Evolutionary conservation across 257 asterid species (phyloP), one percentile per base, ranked within the genome.

Genomic region (Capsicum baccatum): DNA sequence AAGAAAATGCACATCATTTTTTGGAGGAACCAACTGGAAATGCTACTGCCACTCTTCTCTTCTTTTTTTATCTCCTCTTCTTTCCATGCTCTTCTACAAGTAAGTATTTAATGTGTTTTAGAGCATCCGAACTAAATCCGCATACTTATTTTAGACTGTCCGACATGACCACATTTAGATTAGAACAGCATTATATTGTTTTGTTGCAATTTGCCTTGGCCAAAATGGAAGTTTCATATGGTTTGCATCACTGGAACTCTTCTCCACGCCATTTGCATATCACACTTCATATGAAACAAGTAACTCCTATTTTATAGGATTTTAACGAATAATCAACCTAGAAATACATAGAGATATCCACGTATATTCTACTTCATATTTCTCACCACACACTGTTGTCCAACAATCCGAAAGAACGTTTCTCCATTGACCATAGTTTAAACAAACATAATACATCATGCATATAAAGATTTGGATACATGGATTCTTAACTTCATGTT

Each of bases 181-280:
- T 69, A 17, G 79, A 70, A n/a, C 37, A 42, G 52, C 35, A 39
- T 9, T 17, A 44, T 17, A 44, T 35, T 16, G 56, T 9, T 70
- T 37, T 44, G 14, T 42, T 14, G 15, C 55, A 69, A 69, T 69
- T 42, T 52, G 3, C 42, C 80, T 48, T 10, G 12, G 35, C 21
- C 9, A 21, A 73, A 73, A 48, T 19, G 80, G 42, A 73, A 73
- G 59, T n/a, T 47, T 48, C 42, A 48, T 48, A 73, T 26, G 57
- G 42, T 48, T 74, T 21, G 62, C 21, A 26, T 50, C 42, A 74
- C 13, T 76, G 47, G 3, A 52, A 76, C 62, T 50, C 81, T 76
- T 76, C 62, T 76, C 81, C 4, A 16, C 2, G 3, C 63, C 62
- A 74, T 76, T 16, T 52, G 81, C 81, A 76, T 21, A 50, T 74